Base-by-base conservation (phyloP, 371 early-diverging fungal species). In the Rhizomucor pusillus region DNA sequence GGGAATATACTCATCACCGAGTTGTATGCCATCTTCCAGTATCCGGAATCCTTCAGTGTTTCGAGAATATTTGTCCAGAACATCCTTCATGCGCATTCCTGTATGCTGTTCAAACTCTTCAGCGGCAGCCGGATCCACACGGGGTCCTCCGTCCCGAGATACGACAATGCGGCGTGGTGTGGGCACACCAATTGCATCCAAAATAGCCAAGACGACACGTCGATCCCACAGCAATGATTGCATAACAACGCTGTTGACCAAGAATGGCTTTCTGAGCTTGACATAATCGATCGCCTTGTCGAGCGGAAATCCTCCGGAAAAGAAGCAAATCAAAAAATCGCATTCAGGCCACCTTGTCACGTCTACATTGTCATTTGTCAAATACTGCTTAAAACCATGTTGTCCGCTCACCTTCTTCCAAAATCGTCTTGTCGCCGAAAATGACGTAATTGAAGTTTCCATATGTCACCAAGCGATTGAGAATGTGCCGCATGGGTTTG, bases 241-340 rank as follows among this genome's bases (percentile, higher is more conserved):
- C 80, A 94, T 83, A 19, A 81, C 81, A 37, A 98, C 84, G 60
- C 93, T 87, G 72, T 99, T 99, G 20, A 98, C 87, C 45, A 90
- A 88, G 61, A 88, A 92, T 5, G 98, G 97, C 35, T 84, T 76
- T 44, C 93, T 79, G 40, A 92, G 75, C 34, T 88, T 81, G 11
- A 88, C 87, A 63, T 99, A 99, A 36, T 86, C 74, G 43, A 93
- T 88, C 0, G 98, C 97, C 71, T 98, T 98, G 24, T 91, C 81
- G 24, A 99, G 75, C 1, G 99, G 99, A 59, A 99, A 98, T 24
- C 95, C 98, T 24, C 71, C 84, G 5, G 95, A 94, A 71, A 95
- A 98, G 75, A 99, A 99, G 12, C 96, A 90, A 29, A 99, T 89
- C 62, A 99, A 79, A 62, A 98, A 93, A 72, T 99, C 97, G 71